Evolutionary conservation across 805 yeast species (phyloP).

Genomic region (Candida qinlingensis): DNA sequence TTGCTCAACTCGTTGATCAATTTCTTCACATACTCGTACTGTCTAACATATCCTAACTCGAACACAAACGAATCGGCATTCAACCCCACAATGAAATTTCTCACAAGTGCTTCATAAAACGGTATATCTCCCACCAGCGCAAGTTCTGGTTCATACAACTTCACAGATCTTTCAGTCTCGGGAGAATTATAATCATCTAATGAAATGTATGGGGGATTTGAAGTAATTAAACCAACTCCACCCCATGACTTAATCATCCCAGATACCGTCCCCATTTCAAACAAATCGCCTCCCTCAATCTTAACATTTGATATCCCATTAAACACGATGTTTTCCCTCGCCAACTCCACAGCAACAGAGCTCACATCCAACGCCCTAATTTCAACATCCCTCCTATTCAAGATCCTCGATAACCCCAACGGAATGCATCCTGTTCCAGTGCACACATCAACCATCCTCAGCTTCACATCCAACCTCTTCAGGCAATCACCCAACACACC

Average conservation of each 20-base stretch:
- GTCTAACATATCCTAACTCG: conserved; percentile 66
- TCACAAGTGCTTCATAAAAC: conserved; percentile 56
- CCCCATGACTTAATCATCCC: neutral
- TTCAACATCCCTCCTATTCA: conserved; percentile 54
- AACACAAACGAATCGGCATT: conserved; percentile 58
- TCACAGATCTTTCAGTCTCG: conserved; percentile 57
- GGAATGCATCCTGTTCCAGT: conserved; percentile 90
- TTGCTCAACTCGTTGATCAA: conserved; percentile 14
- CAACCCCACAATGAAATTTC: conserved; percentile 35
- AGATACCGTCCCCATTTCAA: neutral
- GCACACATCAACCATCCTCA: conserved; percentile 60
- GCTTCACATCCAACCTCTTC: conserved; percentile 1
- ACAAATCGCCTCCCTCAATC: conserved; percentile 9
- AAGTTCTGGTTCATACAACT: conserved; percentile 62
- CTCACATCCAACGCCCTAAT: conserved; percentile 36
- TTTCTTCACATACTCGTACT: conserved; percentile 39
- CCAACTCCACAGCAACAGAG: conserved; percentile 25
- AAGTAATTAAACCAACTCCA: conserved; percentile 48
- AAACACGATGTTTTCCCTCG: conserved; percentile 35
- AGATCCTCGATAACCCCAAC: conserved; percentile 37
- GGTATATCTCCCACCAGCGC: conserved; percentile 80
- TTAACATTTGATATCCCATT: conserved; percentile 4
- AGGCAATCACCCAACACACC: conserved; percentile 30
- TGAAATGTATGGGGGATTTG: conserved; percentile 93
- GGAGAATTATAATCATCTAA: conserved; percentile 34